Evolutionary conservation across 495 filamentous ascomycete genomes (phyloP).

Genomic region (Podospora anserina): DNA sequence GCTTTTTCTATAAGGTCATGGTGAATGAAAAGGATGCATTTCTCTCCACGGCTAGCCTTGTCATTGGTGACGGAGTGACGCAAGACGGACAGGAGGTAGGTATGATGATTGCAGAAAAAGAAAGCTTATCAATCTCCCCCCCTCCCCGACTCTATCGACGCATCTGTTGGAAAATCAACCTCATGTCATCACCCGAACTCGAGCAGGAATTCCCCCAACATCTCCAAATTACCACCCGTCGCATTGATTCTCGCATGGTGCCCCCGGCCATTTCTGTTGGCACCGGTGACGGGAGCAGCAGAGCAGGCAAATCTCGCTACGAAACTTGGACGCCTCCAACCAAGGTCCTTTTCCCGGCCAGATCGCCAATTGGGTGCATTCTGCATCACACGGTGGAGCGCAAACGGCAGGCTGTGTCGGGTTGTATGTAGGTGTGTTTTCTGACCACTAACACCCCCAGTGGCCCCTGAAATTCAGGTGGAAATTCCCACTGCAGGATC

Average conservation of each 20-base stretch:
- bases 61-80: background rate
- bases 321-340: constrained; percentile 1
- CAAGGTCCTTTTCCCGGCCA: background rate
- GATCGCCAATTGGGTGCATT: background rate
- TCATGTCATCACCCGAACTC: background rate
- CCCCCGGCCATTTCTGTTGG: background rate
- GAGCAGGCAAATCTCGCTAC: constrained; percentile 15
- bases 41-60: background rate
- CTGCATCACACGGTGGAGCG: background rate
- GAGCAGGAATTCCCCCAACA: background rate
- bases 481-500: background rate
- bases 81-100: background rate
- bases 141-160: background rate
- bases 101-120: background rate
- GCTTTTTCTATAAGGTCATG: constrained; percentile 9
- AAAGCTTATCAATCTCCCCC: background rate
- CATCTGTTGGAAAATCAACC: no score
- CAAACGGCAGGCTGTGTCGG: background rate
- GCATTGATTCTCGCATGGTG: background rate
- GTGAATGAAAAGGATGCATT: constrained; percentile 12
- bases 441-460: background rate
- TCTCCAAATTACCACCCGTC: background rate
- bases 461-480: background rate
- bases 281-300: constrained; percentile 5
- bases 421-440: background rate